Base-by-base conservation (phyloP, 1,284 basidiomycete species). In the Ceratobasidium sp. region DNA sequence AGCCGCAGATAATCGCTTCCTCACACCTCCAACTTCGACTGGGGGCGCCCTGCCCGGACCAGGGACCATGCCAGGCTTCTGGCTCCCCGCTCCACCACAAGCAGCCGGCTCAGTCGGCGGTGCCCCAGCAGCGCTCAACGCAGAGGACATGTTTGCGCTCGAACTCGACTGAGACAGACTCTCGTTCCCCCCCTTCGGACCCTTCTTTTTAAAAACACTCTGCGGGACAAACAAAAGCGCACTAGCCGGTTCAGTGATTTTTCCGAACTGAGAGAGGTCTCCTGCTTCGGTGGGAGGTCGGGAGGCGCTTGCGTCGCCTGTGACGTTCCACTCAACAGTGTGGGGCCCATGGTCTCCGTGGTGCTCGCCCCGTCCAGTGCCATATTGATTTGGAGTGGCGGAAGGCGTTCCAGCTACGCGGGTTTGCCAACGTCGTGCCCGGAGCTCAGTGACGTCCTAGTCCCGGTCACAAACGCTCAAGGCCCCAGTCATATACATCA, bases 401-500 rank as follows among this genome's bases (percentile, higher is more conserved):
- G 29, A 29, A 19, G 96, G 97, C 72, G 93, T 89, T 59, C 91
- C 88, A 76, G 86, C 85, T 79, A 91, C 90, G 74, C 94, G 89
- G 56, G 89, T 84, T 56, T 90, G 81, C 97, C 97, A 99, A 80
- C 89, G 91, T 74, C 91, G 89, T 64, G 89, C 88, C 53, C 97
- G 92, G 50, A 98, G 87, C 82, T 99, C 97, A 77, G 97, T 89
- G 54, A 98, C 87, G 83, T 96, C 95, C 92, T 95, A 80, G 33
- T 22, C 57, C 33, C 45, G 45, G 57, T 31, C 2, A 67, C 69
- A 50, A 1, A 44, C 31, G n/a, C n/a, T n/a, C 27, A 11, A n/a
- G n/a, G 19, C 36, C 1, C 60, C 11, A 5, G 22, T 41, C 36
- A 41, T 41, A 11, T 11, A 11, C 4, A 41, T 27, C 53, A 17